Conservation (phyloP, 2,329 filamentous ascomycete genomes). For the Sphaerulina vaccinii region DNA sequence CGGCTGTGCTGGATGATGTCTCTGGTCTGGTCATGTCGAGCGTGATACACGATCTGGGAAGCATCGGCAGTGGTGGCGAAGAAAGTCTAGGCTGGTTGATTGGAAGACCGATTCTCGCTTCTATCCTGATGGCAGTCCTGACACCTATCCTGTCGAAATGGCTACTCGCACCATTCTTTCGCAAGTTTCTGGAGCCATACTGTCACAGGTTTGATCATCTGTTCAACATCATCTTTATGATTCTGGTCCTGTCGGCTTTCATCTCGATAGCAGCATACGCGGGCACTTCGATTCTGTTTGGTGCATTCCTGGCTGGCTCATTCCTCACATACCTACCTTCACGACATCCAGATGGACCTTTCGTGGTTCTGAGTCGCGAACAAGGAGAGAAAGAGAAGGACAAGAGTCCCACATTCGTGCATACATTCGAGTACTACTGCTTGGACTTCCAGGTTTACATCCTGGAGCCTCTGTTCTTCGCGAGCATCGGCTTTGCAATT, state of each 20-base stretch:
- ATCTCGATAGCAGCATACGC: constrained; percentile 34
- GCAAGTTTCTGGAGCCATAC: constrained; percentile 18
- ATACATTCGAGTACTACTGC: constrained; percentile 42
- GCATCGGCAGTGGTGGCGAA: constrained; percentile 18
- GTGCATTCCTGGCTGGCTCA: constrained; percentile 35
- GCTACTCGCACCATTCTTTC: constrained; percentile 39
- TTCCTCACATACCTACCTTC: constrained; percentile 35
- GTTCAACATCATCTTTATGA: constrained; percentile 34
- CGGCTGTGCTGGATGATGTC: constrained; percentile 50
- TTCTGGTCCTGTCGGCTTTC: constrained; percentile 33
- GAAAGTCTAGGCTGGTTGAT: constrained; percentile 30
- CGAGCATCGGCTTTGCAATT: constrained; percentile 35
- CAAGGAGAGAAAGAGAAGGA: constrained; percentile 32
- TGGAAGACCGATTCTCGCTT: constrained; percentile 33
- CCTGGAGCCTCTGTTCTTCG: constrained; percentile 36
- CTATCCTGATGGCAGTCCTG: constrained; percentile 26
- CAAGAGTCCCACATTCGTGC: constrained; percentile 35
- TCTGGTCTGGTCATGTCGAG: constrained; percentile 46
- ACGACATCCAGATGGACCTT: constrained; percentile 27
- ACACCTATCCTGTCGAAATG: constrained; percentile 35
- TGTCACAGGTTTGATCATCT: constrained; percentile 31
- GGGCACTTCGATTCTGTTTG: constrained; percentile 35
- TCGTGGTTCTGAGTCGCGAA: constrained; percentile 31
- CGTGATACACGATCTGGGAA: constrained; percentile 33
- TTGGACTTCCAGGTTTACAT: constrained; percentile 45